Conservation (phyloP, 2,329 filamentous ascomycete genomes). For the Neoascochyta sp. region DNA sequence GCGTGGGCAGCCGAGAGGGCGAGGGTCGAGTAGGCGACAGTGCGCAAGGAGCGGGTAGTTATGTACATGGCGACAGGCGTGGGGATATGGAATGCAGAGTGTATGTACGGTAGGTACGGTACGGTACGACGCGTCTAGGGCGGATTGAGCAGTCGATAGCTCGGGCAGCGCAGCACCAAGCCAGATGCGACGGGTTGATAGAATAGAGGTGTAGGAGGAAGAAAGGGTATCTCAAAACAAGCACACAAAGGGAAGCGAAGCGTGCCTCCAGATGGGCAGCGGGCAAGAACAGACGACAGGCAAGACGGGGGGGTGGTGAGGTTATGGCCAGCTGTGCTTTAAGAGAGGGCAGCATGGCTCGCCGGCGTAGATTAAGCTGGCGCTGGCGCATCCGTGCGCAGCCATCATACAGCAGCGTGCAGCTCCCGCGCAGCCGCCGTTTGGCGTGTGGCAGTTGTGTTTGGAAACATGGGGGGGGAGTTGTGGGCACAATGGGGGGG, state of each 20-base stretch:
- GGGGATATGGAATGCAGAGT: too few species aligned
- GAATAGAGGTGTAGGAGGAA: slow-evolving; percentile 5
- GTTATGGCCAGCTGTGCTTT: slow-evolving; percentile 40
- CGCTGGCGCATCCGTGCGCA: too few species aligned
- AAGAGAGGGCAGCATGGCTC: too few species aligned
- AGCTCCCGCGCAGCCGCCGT: too few species aligned
- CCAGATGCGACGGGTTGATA: slow-evolving; percentile 12
- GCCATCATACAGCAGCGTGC: too few species aligned
- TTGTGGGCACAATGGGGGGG: too few species aligned
- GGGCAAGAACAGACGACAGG: slow-evolving; percentile 9
- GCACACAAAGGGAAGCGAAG: slow-evolving; percentile 12
- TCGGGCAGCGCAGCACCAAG: slow-evolving; percentile 18
- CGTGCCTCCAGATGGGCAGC: slow-evolving; percentile 20
- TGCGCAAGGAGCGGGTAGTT: slow-evolving; percentile 39
- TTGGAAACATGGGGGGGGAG: too few species aligned
- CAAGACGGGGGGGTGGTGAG: slow-evolving; percentile 10
- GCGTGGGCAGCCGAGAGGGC: slow-evolving; percentile 54
- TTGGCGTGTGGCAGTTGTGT: too few species aligned
- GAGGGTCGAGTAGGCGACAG: slow-evolving; percentile 42
- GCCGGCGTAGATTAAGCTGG: too few species aligned
- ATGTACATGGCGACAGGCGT: slow-evolving; percentile 30
- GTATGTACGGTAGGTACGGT: too few species aligned
- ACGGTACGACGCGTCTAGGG: too few species aligned
- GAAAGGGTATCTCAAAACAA: slow-evolving; percentile 29
- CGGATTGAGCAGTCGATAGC: slow-evolving; percentile 11